Conservation (phyloP, 306 rosid genomes). For the Vigna hirtella region DNA sequence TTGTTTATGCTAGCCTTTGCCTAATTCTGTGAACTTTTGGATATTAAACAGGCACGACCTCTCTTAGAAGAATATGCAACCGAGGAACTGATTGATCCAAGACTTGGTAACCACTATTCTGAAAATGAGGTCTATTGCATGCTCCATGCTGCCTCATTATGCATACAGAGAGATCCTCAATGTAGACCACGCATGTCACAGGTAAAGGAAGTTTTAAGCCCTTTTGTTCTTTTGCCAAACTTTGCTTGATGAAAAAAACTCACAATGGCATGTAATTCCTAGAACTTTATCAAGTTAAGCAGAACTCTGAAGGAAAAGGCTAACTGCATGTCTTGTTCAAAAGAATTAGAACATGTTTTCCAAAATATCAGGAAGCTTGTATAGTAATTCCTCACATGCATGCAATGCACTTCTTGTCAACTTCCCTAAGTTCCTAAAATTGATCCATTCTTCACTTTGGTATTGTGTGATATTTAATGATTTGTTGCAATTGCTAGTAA, state of each 20-base stretch:
- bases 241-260: slow-evolving; percentile 8
- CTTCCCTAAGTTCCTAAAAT: background rate
- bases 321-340: slow-evolving; percentile 3
- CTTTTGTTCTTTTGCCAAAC: background rate
- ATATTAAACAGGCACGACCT: slow-evolving; percentile 80
- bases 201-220: slow-evolving; percentile 53
- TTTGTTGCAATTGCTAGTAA: background rate
- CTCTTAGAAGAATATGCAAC: slow-evolving; percentile 79
- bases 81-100: slow-evolving; percentile 89
- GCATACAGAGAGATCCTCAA: slow-evolving; percentile 93
- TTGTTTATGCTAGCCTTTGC: background rate
- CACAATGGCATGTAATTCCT: background rate
- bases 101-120: slow-evolving; percentile 68
- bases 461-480: slow-evolving; percentile 5
- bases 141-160: slow-evolving; percentile 90
- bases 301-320: background rate
- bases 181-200: slow-evolving; percentile 96
- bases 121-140: slow-evolving; percentile 90
- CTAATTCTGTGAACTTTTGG: slow-evolving; percentile 31
- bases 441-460: slow-evolving; percentile 1
- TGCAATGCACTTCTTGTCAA: background rate
- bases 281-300: slow-evolving; percentile 5
- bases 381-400: too few species aligned
- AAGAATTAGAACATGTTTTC: background rate
- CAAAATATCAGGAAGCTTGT: too few species aligned